A percentile compares a stretch with the other conserved stretches of the same genome.
These are phyloP conservation scores for Henckelia pumila DNA, from an alignment of 257 asterid genomes.

Conservation along the genomic window DNA sequence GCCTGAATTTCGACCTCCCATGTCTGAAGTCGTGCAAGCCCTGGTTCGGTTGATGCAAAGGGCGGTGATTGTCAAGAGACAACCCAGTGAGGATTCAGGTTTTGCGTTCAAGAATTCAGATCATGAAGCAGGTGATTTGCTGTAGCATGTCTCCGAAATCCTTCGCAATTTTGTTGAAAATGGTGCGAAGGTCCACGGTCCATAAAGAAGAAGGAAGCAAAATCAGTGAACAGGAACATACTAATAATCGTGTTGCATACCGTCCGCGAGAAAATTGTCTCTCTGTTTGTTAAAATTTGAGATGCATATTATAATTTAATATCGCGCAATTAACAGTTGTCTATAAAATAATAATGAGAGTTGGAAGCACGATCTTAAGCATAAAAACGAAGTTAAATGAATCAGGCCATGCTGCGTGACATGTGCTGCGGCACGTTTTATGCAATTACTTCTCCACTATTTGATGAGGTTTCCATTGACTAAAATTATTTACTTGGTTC, in stretches of 20 bases:
- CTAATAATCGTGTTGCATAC: constrained; percentile 31
- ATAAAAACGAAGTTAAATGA: neutral
- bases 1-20: constrained; percentile 95
- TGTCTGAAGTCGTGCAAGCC: constrained; percentile 98
- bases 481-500: neutral
- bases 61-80: constrained; percentile 63
- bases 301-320: constrained; percentile 26
- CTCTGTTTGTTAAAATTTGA: constrained; percentile 19
- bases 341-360: neutral
- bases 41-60: constrained; percentile 88
- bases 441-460: neutral
- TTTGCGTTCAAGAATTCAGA: constrained; percentile 69
- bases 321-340: neutral
- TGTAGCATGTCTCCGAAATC: constrained; percentile 31
- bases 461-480: neutral
- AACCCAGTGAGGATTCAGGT: constrained; percentile 74
- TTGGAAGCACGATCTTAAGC: neutral
- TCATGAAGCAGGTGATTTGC: constrained; percentile 55
- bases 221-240: neutral
- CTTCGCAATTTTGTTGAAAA: constrained; percentile 59
- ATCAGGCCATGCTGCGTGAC: constrained; percentile 24
- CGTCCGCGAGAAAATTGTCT: constrained; percentile 13
- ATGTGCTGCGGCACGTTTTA: constrained; percentile 19
- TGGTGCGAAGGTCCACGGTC: constrained; percentile 32
- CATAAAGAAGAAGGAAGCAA: neutral